Evolutionary conservation across 768 basidiomycete species (phyloP).

Genomic region (Rhodotorula kratochvilovae): DNA sequence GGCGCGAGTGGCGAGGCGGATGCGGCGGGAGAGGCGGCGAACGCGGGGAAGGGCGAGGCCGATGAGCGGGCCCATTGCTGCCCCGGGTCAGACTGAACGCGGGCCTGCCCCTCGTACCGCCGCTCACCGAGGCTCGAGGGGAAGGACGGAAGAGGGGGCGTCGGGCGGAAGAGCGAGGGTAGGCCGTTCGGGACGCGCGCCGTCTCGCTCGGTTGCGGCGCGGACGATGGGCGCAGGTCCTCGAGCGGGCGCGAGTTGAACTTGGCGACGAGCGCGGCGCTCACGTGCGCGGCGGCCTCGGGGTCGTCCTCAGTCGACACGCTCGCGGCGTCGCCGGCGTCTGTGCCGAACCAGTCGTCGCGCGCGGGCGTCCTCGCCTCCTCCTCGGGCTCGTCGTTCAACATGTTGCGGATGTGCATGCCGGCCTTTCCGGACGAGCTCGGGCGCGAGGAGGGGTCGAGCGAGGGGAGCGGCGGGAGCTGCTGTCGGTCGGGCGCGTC

Average conservation of each 20-base stretch:
- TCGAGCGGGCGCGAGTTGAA: not conserved
- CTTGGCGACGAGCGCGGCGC: not conserved
- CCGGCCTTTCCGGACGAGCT: conserved; percentile 5
- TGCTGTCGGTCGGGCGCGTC: conserved; percentile 4
- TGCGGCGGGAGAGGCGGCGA: not conserved
- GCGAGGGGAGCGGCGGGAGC: conserved; percentile 11
- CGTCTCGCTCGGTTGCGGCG: not conserved
- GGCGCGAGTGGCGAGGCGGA: conserved; percentile 1
- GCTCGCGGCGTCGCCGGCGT: not conserved
- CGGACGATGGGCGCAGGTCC: not conserved
- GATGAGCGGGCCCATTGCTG: conserved; percentile 5
- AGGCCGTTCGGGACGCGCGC: not conserved
- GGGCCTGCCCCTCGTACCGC: not conserved
- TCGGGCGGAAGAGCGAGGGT: not conserved
- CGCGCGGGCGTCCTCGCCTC: not conserved
- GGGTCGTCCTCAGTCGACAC: conserved; percentile 13
- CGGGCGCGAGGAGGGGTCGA: not conserved
- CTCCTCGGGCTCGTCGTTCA: conserved; percentile 36
- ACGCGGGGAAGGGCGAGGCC: conserved; percentile 9
- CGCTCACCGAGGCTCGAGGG: conserved; percentile 6
- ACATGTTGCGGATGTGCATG: conserved; percentile 41
- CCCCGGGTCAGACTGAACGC: not conserved
- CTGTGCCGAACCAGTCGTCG: conserved; percentile 35
- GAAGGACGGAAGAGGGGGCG: conserved; percentile 13
- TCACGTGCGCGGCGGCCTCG: not conserved